Evolutionary conservation across 164 flowering plant genomes (phyloP).

Genomic region (Buxus sempervirens): DNA sequence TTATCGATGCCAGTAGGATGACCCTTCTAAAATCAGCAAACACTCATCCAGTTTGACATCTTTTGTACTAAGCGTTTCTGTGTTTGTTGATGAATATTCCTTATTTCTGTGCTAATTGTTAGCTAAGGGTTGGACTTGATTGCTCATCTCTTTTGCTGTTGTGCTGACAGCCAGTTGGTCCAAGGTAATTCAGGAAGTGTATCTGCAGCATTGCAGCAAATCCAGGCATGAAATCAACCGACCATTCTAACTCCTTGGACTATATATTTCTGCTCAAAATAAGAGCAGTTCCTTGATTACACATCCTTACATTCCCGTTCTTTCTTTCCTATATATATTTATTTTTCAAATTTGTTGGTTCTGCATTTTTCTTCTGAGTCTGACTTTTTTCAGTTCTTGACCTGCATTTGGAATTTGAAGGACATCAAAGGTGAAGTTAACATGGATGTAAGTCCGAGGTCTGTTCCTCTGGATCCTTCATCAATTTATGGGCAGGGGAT

Average conservation of each 20-base stretch:
- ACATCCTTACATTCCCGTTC: too few relatives aligned
- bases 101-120: not conserved
- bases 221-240: conserved; percentile 62
- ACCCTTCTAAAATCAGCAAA: conserved; percentile 73
- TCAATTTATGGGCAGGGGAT: conserved; percentile 78
- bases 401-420: conserved; percentile 31
- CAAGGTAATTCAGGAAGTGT: conserved; percentile 73
- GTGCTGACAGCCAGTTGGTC: conserved; percentile 60
- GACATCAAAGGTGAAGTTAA: conserved; percentile 69
- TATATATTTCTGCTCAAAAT: not conserved
- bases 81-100: not conserved
- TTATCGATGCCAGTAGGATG: conserved; percentile 76
- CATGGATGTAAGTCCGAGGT: conserved; percentile 56
- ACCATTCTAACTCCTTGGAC: conserved; percentile 44
- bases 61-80: not conserved
- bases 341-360: not conserved
- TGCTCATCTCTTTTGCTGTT: conserved; percentile 19
- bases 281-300: too few relatives aligned
- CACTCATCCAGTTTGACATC: conserved; percentile 63
- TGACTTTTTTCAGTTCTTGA: not conserved
- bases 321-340: not conserved
- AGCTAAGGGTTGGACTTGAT: not conserved
- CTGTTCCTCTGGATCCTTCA: conserved; percentile 77
- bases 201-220: conserved; percentile 77
- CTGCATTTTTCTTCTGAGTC: not conserved